These are phyloP conservation scores for Saccharomyces eubayanus DNA, from an alignment of 805 yeast genomes.

Conservation along the genomic window DNA sequence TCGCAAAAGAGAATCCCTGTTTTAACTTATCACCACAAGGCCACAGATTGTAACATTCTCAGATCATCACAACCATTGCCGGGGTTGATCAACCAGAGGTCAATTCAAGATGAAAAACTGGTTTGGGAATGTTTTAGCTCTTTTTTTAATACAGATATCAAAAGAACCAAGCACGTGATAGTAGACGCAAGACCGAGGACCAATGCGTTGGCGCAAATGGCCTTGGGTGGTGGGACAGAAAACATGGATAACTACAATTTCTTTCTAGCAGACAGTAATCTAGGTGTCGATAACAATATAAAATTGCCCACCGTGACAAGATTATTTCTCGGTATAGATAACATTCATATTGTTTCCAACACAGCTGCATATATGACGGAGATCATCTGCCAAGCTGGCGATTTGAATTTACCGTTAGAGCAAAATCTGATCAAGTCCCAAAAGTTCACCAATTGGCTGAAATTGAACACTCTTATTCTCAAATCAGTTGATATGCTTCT, in stretches of 20 bases:
- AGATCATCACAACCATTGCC: constrained; percentile 91
- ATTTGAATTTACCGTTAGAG: constrained; percentile 45
- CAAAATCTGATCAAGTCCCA: constrained; percentile 46
- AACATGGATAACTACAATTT: constrained; percentile 76
- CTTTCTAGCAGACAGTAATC: constrained; percentile 32
- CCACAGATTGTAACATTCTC: constrained; percentile 69
- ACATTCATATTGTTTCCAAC: constrained; percentile 91
- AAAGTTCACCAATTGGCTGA: constrained; percentile 61
- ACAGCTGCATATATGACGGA: constrained; percentile 57
- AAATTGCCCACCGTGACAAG: constrained; percentile 34
- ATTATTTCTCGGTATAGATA: constrained; percentile 83
- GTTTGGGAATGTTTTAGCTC: constrained; percentile 66
- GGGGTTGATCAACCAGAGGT: constrained; percentile 79
- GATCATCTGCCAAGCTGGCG: constrained; percentile 55
- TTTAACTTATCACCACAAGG: constrained; percentile 62
- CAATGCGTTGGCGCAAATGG: constrained; percentile 93
- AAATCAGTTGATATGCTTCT: constrained; percentile 70
- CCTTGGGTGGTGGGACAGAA: constrained; percentile 97
- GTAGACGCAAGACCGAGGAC: constrained; percentile 90
- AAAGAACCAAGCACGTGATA: constrained; percentile 48
- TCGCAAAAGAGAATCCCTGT: constrained; percentile 83
- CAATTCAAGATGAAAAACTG: constrained; percentile 84
- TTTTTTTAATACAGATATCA: constrained; percentile 27
- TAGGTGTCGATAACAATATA: background rate
- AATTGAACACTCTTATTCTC: constrained; percentile 56